Base-by-base conservation (phyloP, 208 protist species). In the Polymyxa betae region DNA sequence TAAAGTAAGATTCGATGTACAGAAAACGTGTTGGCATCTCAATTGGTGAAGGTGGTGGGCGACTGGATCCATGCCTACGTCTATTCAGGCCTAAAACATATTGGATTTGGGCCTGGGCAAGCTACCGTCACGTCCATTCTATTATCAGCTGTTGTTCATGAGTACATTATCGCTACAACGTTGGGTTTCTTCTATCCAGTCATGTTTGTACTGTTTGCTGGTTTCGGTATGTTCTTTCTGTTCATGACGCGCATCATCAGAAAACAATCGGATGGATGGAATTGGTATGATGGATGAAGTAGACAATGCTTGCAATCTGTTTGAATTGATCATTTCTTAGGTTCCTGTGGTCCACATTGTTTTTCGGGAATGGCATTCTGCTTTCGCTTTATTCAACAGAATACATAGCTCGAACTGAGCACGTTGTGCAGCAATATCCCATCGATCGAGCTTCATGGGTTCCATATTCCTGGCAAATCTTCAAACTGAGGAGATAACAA, bases 31-130 rank as follows among this genome's bases (percentile, higher is more conserved):
- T 66, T 32, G 20, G 54, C 54, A 29, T n/a, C n/a, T n/a, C 54
- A 29, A 32, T 29, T 66, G 54, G 20, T 29, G 29, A 66, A 66
- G 54, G 54, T 66, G 20, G 54, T 66, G 54, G 54, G 54, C 54
- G 54, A 66, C 54, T 66, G 54, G 54, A 66, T 66, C 54, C 54
- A 66, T 29, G 54, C 54, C 20, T 66, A 66, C 54, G 20, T 66
- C 20, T 66, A 66, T 29, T 32, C 20, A 16, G 54, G 29, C 54
- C 29, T 66, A 32, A 16, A 29, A 16, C 20, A 29, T 29, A 29
- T 66, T 29, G 54, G 54, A 29, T 66, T 32, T 29, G 29, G 54
- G 20, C 16, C 16, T 16, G 20, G 16, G 54, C 29, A 16, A 16
- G 54, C 54, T 29, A 66, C 29, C 20, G 20, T 66, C 20, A 16